A percentile compares a stretch with the other conserved stretches of the same genome.
Evolutionary conservation across 345 rosid species (phyloP).

Genomic region (Eucalyptus grandis): DNA sequence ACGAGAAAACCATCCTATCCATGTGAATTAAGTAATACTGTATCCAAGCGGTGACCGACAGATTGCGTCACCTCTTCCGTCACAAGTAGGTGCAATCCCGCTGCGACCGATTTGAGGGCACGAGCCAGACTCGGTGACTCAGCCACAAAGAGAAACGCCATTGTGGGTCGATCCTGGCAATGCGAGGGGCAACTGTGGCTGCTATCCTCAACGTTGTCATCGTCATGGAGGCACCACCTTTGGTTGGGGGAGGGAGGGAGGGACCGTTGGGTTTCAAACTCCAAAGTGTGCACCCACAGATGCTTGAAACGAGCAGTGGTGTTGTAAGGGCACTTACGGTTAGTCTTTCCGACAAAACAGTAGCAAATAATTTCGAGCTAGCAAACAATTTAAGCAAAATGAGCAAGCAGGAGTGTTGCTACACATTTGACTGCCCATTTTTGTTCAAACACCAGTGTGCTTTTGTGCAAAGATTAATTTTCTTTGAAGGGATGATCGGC

Average conservation of each 20-base stretch:
- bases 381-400: not conserved
- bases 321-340: not conserved
- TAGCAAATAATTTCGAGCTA: not conserved
- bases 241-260: not conserved
- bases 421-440: not conserved
- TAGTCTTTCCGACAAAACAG: not conserved
- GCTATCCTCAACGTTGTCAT: not conserved
- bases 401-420: not conserved
- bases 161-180: not conserved
- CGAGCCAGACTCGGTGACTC: too few relatives aligned
- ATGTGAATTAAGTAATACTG: not conserved
- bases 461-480: not conserved
- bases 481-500: not conserved
- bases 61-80: not conserved
- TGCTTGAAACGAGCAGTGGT: too few relatives aligned
- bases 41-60: not conserved
- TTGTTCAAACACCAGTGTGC: not conserved
- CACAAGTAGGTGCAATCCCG: too few relatives aligned
- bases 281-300: not conserved
- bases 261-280: not conserved
- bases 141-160: not conserved
- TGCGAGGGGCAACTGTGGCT: not conserved
- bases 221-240: not conserved
- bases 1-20: not conserved
- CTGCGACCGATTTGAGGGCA: too few relatives aligned